A percentile compares a stretch with the other conserved stretches of the same genome.
phyloP scores from a whole-genome alignment of 75 land plant genomes.

The Pinus tabuliformis region DNA sequence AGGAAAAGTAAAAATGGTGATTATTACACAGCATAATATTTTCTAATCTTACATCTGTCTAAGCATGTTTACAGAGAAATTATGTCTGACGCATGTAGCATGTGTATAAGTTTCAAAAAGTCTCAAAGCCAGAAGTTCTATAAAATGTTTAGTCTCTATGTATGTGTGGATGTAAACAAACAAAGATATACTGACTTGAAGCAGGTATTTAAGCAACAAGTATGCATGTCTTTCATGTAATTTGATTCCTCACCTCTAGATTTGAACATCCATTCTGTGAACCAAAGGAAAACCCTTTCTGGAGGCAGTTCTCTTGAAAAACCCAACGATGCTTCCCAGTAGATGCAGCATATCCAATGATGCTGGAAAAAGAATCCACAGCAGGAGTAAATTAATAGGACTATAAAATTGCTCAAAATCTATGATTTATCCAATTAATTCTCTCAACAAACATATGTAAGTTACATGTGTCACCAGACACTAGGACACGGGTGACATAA shows the following conservation, averaged over 20 bases:
- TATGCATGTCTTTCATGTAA: not conserved
- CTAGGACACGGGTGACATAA: no score
- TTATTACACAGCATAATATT: not conserved
- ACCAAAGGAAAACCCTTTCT: constrained; percentile 8
- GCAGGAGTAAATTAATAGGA: no score
- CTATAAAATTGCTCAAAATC: not conserved
- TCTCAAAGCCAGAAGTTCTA: not conserved
- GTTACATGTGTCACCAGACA: no score
- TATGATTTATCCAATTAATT: no score
- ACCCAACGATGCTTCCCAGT: constrained; percentile 52
- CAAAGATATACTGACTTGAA: not conserved
- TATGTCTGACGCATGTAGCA: no score
- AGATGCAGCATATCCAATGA: constrained; percentile 49
- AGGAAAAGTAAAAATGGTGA: not conserved
- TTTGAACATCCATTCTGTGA: not conserved
- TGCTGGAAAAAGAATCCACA: constrained; percentile 15
- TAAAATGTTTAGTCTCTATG: not conserved
- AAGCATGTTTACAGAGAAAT: no score
- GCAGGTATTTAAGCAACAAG: not conserved
- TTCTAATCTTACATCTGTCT: not conserved
- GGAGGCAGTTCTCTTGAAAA: constrained; percentile 16
- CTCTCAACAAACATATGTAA: no score
- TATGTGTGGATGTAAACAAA: not conserved
- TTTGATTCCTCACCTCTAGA: constrained; percentile 2
- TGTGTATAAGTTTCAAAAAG: no score